Evolutionary conservation across 805 yeast species (phyloP).

Genomic region (Cephaloascus fragrans): DNA sequence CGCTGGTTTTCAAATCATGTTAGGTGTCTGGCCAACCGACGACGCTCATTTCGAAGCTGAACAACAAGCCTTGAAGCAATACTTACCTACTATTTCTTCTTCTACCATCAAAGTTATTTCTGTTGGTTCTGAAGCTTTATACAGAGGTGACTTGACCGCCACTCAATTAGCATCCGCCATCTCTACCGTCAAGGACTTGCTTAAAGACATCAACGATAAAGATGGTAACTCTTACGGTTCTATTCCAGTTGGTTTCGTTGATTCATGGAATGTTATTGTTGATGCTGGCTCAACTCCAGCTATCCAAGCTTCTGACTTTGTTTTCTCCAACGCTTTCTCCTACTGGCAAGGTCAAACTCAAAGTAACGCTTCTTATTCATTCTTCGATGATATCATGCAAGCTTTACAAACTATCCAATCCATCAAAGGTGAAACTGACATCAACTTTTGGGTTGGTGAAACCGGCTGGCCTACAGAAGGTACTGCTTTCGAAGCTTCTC

Average conservation of each 20-base stretch:
- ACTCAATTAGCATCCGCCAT: constrained; percentile 62
- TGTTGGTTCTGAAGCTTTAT: constrained; percentile 94
- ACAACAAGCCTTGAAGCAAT: constrained; percentile 55
- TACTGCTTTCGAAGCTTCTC: constrained; percentile 53
- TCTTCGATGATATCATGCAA: constrained; percentile 96
- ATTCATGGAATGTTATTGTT: constrained; percentile 89
- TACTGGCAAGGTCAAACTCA: constrained; percentile 97
- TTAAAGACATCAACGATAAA: constrained; percentile 60
- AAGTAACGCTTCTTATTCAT: constrained; percentile 78
- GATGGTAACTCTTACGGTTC: constrained; percentile 68
- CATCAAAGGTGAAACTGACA: constrained; percentile 76
- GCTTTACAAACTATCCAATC: constrained; percentile 85
- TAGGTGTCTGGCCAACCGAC: constrained; percentile 94
- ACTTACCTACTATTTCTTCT: constrained; percentile 65
- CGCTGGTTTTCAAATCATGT: constrained; percentile 64
- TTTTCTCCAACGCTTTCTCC: constrained; percentile 92
- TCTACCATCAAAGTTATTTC: constrained; percentile 65
- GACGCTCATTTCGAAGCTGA: constrained; percentile 69
- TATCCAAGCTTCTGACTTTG: constrained; percentile 72
- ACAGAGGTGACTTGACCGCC: constrained; percentile 82
- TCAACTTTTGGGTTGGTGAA: constrained; percentile 93
- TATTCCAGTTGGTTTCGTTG: constrained; percentile 84
- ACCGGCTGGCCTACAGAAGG: constrained; percentile 97
- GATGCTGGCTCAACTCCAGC: constrained; percentile 67
- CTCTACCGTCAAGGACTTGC: constrained; percentile 45